Conservation (phyloP, 768 basidiomycete genomes). For the Phaeolepiota aurea region DNA sequence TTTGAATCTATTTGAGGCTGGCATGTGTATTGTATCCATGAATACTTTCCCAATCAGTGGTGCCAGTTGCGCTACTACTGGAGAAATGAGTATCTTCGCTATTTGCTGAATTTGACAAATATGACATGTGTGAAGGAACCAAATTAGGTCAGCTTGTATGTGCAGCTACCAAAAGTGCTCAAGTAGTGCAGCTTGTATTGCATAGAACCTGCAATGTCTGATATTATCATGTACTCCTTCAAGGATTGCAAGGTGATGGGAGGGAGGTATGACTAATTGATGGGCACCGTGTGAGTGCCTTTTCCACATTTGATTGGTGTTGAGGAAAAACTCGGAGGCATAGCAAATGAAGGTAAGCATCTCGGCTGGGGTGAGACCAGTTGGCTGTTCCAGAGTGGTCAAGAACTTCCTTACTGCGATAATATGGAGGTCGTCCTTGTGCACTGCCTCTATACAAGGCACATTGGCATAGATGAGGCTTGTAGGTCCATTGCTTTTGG, state of each 20-base stretch:
- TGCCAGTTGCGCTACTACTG: constrained; percentile 10
- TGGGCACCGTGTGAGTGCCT: constrained; percentile 11
- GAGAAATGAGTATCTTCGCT: constrained; percentile 15
- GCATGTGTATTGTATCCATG: constrained; percentile 31
- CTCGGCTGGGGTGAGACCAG: neutral
- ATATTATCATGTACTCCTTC: constrained; percentile 15
- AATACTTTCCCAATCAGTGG: constrained; percentile 21
- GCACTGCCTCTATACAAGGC: neutral
- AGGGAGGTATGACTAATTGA: constrained; percentile 9
- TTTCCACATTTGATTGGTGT: constrained; percentile 11
- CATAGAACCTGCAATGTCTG: constrained; percentile 15
- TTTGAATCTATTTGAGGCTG: constrained; percentile 9
- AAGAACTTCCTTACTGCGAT: constrained; percentile 1
- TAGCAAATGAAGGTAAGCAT: neutral
- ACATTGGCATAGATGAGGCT: neutral
- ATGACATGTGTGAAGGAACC: constrained; percentile 26
- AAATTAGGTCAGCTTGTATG: constrained; percentile 16
- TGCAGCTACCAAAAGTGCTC: constrained; percentile 21
- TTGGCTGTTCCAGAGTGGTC: neutral
- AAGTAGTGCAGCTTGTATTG: constrained; percentile 2
- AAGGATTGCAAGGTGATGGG: constrained; percentile 9
- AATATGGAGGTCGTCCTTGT: neutral
- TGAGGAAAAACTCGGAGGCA: constrained; percentile 12
- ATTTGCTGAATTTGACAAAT: constrained; percentile 22
- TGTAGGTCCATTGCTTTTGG: neutral